These are phyloP conservation scores for Rehmannia glutinosa DNA, from an alignment of 257 asterid genomes.

Conservation along the genomic window DNA sequence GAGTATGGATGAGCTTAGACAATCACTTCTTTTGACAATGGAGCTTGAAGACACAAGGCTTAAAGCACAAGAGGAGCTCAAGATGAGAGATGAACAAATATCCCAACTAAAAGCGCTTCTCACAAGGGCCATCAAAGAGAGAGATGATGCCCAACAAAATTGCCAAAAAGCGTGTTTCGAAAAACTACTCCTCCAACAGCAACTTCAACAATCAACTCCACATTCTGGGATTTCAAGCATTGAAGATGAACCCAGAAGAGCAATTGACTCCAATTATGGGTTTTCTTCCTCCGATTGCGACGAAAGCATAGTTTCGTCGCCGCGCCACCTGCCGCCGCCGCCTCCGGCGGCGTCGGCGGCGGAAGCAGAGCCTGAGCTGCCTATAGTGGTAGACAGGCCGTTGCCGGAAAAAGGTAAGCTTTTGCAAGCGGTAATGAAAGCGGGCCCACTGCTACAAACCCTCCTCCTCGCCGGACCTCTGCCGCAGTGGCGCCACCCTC, in stretches of 20 bases:
- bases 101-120: slow-evolving; percentile 49
- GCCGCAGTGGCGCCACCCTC: slow-evolving; percentile 97
- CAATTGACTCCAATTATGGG: slow-evolving; percentile 7
- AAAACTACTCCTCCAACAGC: slow-evolving; percentile 44
- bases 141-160: slow-evolving; percentile 59
- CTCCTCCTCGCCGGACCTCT: slow-evolving; percentile 82
- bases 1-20: slow-evolving; percentile 75
- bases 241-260: slow-evolving; percentile 46
- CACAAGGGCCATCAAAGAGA: slow-evolving; percentile 39
- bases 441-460: slow-evolving; percentile 86
- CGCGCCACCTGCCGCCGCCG: slow-evolving; percentile 11
- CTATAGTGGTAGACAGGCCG: slow-evolving; percentile 33
- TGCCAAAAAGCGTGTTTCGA: slow-evolving; percentile 42
- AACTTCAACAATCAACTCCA: slow-evolving; percentile 32
- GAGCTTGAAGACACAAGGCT: slow-evolving; percentile 61
- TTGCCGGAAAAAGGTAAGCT: slow-evolving; percentile 81
- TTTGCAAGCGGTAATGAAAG: slow-evolving; percentile 78
- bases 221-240: slow-evolving; percentile 57
- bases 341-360: no score
- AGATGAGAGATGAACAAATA: slow-evolving; percentile 50
- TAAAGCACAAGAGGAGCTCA: slow-evolving; percentile 64
- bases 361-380: slow-evolving; percentile 16
- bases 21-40: slow-evolving; percentile 47
- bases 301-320: slow-evolving; percentile 79
- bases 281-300: slow-evolving; percentile 72